Conservation (phyloP, 495 filamentous ascomycete species). For the Penicillium macrosclerotiorum region DNA sequence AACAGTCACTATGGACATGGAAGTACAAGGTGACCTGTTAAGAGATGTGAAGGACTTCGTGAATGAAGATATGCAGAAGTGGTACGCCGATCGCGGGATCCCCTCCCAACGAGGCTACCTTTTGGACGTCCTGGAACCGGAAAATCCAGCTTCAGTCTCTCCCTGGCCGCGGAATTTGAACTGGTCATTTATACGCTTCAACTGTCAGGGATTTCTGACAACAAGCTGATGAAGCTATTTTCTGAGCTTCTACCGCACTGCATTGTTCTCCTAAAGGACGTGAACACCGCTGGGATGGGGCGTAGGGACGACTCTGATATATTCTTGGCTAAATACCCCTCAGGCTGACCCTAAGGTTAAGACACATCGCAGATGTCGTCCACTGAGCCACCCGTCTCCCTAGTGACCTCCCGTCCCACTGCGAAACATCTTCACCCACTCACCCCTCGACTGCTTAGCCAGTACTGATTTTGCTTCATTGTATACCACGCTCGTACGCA, state of each 20-base stretch:
- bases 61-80: slow-evolving; percentile 59
- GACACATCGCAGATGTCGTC: too few relatives aligned
- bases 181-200: slow-evolving; percentile 60
- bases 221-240: slow-evolving; percentile 45
- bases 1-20: slow-evolving; percentile 70
- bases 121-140: slow-evolving; percentile 35
- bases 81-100: slow-evolving; percentile 64
- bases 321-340: too few relatives aligned
- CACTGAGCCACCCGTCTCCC: too few relatives aligned
- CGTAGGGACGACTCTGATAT: slow-evolving; percentile 5
- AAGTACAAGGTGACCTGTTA: slow-evolving; percentile 63
- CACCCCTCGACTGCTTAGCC: too few relatives aligned
- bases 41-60: slow-evolving; percentile 79
- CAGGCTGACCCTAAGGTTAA: too few relatives aligned
- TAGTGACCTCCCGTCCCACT: too few relatives aligned
- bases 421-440: too few relatives aligned
- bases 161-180: slow-evolving; percentile 58
- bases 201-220: slow-evolving; percentile 27
- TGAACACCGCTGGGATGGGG: slow-evolving; percentile 55
- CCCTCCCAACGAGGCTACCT: slow-evolving; percentile 38
- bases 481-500: too few relatives aligned
- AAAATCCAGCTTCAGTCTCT: slow-evolving; percentile 44
- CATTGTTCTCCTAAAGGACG: slow-evolving; percentile 66
- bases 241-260: slow-evolving; percentile 55
- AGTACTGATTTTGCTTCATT: too few relatives aligned